A percentile compares a stretch with the other conserved stretches of the same genome.
phyloP scores from a whole-genome alignment of 306 rosid species.

The Senna tora region DNA sequence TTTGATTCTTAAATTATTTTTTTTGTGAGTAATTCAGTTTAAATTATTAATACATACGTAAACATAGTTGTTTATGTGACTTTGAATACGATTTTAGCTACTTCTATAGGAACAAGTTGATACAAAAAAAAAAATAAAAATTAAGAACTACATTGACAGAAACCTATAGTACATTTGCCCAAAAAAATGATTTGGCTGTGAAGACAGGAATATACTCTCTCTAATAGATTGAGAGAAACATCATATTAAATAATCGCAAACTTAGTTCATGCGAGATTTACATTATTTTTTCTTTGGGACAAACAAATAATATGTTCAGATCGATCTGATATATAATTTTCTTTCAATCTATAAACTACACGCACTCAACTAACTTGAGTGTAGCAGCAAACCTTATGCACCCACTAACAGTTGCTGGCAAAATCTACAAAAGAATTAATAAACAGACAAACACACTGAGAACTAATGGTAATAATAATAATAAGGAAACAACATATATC shows the following conservation, averaged over 20 bases:
- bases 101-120: no score
- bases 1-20: no score
- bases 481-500: no score
- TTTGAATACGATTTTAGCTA: no score
- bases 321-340: slow-evolving; percentile 2
- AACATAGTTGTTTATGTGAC: no score
- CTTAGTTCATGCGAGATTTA: not conserved
- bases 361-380: slow-evolving; percentile 27
- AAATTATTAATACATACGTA: no score
- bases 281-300: slow-evolving; percentile 33
- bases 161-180: no score
- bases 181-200: not conserved
- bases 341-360: slow-evolving; percentile 1
- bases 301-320: slow-evolving; percentile 36
- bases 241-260: slow-evolving; percentile 12
- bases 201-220: not conserved
- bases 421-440: slow-evolving; percentile 52
- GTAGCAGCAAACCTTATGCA: slow-evolving; percentile 28
- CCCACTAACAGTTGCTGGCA: slow-evolving; percentile 28
- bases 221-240: not conserved
- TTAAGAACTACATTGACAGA: no score
- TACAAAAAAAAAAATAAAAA: no score
- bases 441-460: slow-evolving; percentile 22
- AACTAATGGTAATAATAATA: no score
- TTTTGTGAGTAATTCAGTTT: no score